Evolutionary conservation across 768 basidiomycete species (phyloP).

Genomic region (Tulasnella sp.): DNA sequence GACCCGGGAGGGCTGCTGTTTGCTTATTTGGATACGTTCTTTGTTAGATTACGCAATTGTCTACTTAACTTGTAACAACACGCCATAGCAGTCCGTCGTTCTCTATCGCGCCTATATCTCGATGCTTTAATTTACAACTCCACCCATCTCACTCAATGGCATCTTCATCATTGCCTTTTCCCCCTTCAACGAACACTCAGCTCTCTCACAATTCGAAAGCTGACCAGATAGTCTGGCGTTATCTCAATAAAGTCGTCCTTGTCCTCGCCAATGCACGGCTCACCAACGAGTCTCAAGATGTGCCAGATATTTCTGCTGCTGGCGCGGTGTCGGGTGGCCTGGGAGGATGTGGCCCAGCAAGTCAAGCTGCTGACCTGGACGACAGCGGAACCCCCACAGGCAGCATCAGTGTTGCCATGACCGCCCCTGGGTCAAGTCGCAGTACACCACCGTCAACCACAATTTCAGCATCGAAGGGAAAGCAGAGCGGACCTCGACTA

Average conservation of each 20-base stretch:
- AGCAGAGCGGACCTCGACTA: conserved; percentile 33
- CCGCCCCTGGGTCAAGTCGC: not conserved
- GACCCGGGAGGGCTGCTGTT: no score
- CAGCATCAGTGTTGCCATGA: conserved; percentile 6
- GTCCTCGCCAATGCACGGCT: conserved; percentile 61
- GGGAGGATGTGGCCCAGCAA: not conserved
- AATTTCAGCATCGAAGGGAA: not conserved
- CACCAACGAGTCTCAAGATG: conserved; percentile 35
- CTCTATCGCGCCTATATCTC: no score
- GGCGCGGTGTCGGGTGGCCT: not conserved
- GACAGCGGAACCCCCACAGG: conserved; percentile 5
- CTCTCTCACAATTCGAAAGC: conserved; percentile 35
- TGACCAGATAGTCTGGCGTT: conserved; percentile 75
- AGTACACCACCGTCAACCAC: no score
- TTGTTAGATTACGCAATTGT: no score
- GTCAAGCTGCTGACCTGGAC: not conserved
- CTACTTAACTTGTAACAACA: no score
- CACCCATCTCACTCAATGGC: conserved; percentile 5
- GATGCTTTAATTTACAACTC: not conserved
- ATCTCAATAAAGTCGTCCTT: conserved; percentile 71
- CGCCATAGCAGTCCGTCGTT: no score
- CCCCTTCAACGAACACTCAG: not conserved
- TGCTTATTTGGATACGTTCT: no score
- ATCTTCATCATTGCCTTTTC: conserved; percentile 11
- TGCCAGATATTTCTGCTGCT: conserved; percentile 11